Conservation (phyloP, 1,284 basidiomycete genomes). For the Ceratobasidium sp. region DNA sequence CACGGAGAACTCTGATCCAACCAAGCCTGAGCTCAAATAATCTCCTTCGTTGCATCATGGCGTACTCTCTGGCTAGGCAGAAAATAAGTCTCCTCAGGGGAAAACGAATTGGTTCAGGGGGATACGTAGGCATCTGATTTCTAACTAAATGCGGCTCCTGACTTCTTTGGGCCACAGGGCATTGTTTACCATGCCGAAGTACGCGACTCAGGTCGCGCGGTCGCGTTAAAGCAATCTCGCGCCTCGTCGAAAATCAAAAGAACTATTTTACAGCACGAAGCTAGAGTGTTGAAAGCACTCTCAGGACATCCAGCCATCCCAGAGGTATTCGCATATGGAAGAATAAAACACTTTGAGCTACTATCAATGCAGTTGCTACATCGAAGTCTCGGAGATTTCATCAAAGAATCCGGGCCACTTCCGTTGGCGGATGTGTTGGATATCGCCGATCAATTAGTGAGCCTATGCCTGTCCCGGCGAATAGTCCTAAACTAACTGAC, state of each 20-base stretch:
- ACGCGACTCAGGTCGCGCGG: not conserved
- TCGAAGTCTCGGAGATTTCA: not conserved
- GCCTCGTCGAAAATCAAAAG: not conserved
- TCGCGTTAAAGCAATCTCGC: conserved; percentile 2
- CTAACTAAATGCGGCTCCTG: not conserved
- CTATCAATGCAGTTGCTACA: conserved; percentile 1
- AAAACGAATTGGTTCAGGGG: not conserved
- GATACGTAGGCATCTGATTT: not conserved
- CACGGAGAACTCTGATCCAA: too few species aligned
- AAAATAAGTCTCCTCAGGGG: too few species aligned
- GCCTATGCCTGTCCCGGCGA: too few species aligned
- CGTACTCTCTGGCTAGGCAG: too few species aligned
- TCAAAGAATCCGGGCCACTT: not conserved
- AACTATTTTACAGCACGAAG: not conserved
- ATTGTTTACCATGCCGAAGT: not conserved
- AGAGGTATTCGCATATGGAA: not conserved
- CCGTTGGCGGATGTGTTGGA: not conserved
- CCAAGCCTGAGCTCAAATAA: too few species aligned
- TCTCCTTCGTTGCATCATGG: too few species aligned
- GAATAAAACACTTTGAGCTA: not conserved
- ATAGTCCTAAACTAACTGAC: too few species aligned
- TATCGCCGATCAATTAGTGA: not conserved
- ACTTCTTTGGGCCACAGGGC: not conserved
- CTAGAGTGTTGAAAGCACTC: not conserved
- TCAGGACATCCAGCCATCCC: not conserved